phyloP scores from a whole-genome alignment of 2,329 filamentous ascomycete genomes.

The Alternaria arbusti region DNA sequence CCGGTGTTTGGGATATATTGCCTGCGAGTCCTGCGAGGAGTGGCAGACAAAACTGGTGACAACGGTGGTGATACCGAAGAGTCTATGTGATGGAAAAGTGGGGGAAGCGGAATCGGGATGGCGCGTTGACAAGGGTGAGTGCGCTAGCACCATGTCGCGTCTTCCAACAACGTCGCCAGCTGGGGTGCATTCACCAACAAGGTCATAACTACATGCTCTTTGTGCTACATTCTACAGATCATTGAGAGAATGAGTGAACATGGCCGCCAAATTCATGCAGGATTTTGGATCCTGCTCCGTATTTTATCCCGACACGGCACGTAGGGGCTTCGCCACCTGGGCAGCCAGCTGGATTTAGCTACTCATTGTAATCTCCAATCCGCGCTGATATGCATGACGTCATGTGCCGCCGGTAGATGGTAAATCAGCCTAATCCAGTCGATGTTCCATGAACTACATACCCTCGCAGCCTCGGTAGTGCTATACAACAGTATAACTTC shows the following conservation, averaged over 20 bases:
- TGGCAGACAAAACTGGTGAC: not conserved
- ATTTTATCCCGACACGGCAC: rapidly evolving
- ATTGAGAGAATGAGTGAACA: not conserved
- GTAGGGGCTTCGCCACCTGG: not conserved
- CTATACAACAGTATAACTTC: not conserved
- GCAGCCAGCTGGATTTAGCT: not conserved
- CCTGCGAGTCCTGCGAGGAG: not conserved
- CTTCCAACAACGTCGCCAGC: not conserved
- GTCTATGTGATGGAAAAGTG: not conserved
- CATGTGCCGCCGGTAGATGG: not conserved
- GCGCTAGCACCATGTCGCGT: not conserved
- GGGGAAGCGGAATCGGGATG: not conserved
- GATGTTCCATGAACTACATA: not conserved
- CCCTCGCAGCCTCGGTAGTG: not conserved
- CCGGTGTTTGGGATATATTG: not conserved
- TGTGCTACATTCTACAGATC: not conserved
- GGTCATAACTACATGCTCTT: too few species aligned
- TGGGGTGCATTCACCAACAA: too few species aligned
- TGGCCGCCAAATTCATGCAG: rapidly evolving
- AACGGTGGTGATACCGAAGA: not conserved
- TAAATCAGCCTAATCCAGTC: not conserved
- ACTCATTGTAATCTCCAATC: not conserved
- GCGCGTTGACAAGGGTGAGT: not conserved
- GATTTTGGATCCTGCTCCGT: not conserved
- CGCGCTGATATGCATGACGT: not conserved